These are phyloP conservation scores for Gossypium turneri DNA, from an alignment of 345 rosid species.

Conservation along the genomic window DNA sequence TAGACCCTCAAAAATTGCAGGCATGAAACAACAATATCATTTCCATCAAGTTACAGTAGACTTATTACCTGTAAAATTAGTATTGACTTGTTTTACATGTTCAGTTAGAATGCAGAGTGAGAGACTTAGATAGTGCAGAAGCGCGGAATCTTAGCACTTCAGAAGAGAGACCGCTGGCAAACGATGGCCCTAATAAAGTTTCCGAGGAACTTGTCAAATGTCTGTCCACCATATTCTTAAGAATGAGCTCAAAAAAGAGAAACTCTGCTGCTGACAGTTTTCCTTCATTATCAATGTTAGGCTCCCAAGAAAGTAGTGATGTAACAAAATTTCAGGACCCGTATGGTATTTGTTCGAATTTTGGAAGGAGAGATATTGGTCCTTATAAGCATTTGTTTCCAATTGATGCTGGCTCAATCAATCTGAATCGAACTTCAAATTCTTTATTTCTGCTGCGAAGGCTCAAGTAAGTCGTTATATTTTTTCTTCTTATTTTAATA, in stretches of 20 bases:
- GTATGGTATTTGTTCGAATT: constrained; percentile 46
- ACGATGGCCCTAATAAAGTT: constrained; percentile 49
- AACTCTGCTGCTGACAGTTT: constrained; percentile 28
- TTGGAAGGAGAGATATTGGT: constrained; percentile 56
- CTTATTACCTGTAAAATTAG: constrained; percentile 14
- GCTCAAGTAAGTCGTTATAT: constrained; percentile 46
- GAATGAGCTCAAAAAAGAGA: constrained; percentile 52
- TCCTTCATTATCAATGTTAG: constrained; percentile 25
- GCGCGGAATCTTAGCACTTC: constrained; percentile 22
- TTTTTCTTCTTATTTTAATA: not conserved
- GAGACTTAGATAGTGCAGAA: constrained; percentile 39
- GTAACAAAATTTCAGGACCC: constrained; percentile 43
- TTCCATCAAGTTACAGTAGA: not conserved
- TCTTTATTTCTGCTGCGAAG: constrained; percentile 56
- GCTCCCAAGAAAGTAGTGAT: constrained; percentile 29
- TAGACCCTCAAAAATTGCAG: constrained; percentile 40
- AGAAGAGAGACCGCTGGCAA: constrained; percentile 24
- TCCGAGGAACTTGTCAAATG: constrained; percentile 72
- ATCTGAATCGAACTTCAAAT: constrained; percentile 44
- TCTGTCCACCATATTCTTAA: constrained; percentile 49
- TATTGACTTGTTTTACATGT: constrained; percentile 10
- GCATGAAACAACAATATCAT: constrained; percentile 21
- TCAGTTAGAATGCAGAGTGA: constrained; percentile 38
- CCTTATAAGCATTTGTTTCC: constrained; percentile 49
- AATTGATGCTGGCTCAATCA: constrained; percentile 49